Percentiles rank a stretch among this genome's conserved stretches.
Evolutionary conservation across 495 filamentous ascomycete species (phyloP).

Genomic region (Cairneyella variabilis): DNA sequence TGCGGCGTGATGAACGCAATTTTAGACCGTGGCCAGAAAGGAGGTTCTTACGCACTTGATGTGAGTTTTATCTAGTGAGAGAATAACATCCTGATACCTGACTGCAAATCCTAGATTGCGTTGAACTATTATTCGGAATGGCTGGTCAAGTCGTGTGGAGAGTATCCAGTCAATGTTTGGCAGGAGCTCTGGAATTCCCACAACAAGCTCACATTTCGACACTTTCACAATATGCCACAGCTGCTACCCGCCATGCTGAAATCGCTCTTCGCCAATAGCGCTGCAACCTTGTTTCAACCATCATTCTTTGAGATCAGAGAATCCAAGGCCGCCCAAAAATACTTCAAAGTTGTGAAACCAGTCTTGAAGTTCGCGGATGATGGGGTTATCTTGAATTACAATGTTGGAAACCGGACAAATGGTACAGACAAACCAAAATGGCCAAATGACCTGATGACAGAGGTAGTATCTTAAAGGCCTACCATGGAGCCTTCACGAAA

Average conservation of each 20-base stretch:
- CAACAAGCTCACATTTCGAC: constrained; percentile 1
- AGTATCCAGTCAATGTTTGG: constrained; percentile 8
- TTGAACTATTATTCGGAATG: constrained; percentile 11
- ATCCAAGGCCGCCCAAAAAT: not conserved
- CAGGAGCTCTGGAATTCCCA: constrained; percentile 2
- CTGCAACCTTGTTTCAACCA: not conserved
- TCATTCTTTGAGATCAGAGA: constrained; percentile 12
- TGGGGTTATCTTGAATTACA: not conserved
- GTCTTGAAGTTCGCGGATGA: constrained; percentile 1
- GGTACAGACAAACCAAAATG: constrained; percentile 14
- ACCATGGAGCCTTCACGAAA: too few species aligned
- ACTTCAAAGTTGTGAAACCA: constrained; percentile 5
- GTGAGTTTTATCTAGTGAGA: too few species aligned
- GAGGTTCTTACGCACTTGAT: constrained; percentile 9
- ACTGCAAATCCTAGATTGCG: too few species aligned
- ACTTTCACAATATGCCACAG: constrained; percentile 5
- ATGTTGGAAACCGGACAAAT: constrained; percentile 7
- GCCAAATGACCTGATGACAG: constrained; percentile 11
- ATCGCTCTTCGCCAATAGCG: constrained; percentile 1
- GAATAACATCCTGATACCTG: too few species aligned
- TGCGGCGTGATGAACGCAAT: constrained; percentile 11
- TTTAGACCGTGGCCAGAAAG: not conserved
- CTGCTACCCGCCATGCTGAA: not conserved
- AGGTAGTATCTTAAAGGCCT: too few species aligned
- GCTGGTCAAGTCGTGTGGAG: constrained; percentile 8